These are phyloP conservation scores for Eutreptiella sp. DNA, from an alignment of 208 protist species.

Conservation along the genomic window DNA sequence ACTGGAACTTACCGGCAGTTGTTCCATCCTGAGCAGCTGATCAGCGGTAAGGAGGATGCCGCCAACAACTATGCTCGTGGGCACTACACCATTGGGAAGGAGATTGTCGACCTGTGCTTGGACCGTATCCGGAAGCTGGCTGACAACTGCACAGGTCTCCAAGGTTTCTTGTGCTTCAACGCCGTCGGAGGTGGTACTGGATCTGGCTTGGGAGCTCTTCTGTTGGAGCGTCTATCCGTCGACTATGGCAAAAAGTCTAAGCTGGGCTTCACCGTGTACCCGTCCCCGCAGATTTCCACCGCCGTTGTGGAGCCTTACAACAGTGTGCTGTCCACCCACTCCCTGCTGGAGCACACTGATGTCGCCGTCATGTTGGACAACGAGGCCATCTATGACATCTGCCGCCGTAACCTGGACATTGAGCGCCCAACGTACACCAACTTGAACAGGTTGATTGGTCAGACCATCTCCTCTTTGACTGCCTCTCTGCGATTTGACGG, in stretches of 20 bases:
- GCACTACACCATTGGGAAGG: slow-evolving; percentile 90
- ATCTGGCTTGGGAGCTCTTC: slow-evolving; percentile 83
- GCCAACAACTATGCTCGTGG: slow-evolving; percentile 96
- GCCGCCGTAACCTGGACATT: slow-evolving; percentile 74
- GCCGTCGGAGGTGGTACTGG: slow-evolving; percentile 93
- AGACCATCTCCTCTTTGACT: slow-evolving; percentile 89
- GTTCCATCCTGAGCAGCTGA: slow-evolving; percentile 94
- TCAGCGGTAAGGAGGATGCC: slow-evolving; percentile 94
- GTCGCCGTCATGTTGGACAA: slow-evolving; percentile 83
- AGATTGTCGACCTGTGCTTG: slow-evolving; percentile 83
- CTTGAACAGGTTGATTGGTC: slow-evolving; percentile 90
- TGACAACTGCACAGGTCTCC: slow-evolving; percentile 94
- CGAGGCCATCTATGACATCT: slow-evolving; percentile 86
- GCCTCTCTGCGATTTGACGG: slow-evolving; percentile 90
- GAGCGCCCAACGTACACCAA: slow-evolving; percentile 90
- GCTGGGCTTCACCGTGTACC: slow-evolving; percentile 79
- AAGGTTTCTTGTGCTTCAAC: slow-evolving; percentile 94
- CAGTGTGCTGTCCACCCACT: slow-evolving; percentile 78
- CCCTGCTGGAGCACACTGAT: slow-evolving; percentile 79
- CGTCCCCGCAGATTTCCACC: slow-evolving; percentile 79
- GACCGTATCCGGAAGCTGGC: slow-evolving; percentile 93
- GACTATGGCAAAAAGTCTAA: slow-evolving; percentile 98
- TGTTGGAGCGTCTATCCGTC: slow-evolving; percentile 90
- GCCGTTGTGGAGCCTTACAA: slow-evolving; percentile 91
- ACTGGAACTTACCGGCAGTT: slow-evolving; percentile 87